Base-by-base conservation (phyloP, 2,329 filamentous ascomycete genomes). In the Talaromyces sp. region DNA sequence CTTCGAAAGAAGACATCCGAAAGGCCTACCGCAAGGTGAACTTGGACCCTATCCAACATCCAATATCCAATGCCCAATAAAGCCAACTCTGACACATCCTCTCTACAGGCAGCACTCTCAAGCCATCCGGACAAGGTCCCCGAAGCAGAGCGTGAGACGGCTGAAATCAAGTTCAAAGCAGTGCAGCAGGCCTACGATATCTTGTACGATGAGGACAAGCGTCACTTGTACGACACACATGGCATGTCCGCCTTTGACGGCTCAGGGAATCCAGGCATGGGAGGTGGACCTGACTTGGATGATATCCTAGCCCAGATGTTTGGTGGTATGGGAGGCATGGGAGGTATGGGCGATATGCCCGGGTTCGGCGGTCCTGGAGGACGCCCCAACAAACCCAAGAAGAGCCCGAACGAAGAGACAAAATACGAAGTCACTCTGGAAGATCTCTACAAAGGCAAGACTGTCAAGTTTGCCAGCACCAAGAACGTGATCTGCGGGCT, bases 361-460 rank as follows among this genome's bases (percentile, higher is more conserved):
- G 83, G 77, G 41, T 76, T 77, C 65, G 77, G 76, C 17, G 77
- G 76, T 14, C 51, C 43, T 3, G 79, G 77, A 54, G 72, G 73
- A 65, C 73, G 71, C 27, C 68, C 85, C 35, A 65, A 65, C 55
- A 69, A 67, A 61, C 71, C 73, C 6, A 82, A 88, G 62, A 89
- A 87, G 68, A 92, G 93, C 52, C 86, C 84, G 57, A 88, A 92
- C 66, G 93, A 97, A 75, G 88, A 96, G 73, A 91, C 96, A 69
- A 85, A 91, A 68, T 97, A 99, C 77, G 88, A 92, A 73, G 90
- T 97, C 61, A 89, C 87, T 2, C 79, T 99, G 62, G 94, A 97
- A 74, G 94, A 99, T 76, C 82, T 99, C 32, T 99, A 97, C 83
- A 97, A 96, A 79, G 94, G 94, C 69, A 97, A 97, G 82, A 97